These are phyloP conservation scores for Oleoguttula mirabilis DNA, from an alignment of 495 filamentous ascomycete genomes.

Conservation along the genomic window DNA sequence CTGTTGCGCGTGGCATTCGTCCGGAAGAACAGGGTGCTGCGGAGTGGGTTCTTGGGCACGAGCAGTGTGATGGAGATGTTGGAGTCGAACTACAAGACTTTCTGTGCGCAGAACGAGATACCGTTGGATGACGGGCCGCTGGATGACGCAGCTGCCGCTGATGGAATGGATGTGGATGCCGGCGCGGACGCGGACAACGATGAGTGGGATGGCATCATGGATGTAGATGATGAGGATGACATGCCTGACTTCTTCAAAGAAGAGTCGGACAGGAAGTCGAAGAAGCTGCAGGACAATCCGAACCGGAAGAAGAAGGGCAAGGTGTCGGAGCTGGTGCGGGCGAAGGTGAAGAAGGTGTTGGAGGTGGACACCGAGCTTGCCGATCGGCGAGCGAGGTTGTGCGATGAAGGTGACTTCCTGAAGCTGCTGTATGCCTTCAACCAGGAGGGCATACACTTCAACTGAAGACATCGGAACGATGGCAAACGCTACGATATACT, in stretches of 20 bases:
- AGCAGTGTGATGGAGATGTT: constrained; percentile 69
- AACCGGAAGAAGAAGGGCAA: constrained; percentile 55
- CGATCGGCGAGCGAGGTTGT: constrained; percentile 69
- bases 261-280: constrained; percentile 38
- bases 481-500: no score
- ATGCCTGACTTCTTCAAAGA: constrained; percentile 71
- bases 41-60: constrained; percentile 61
- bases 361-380: constrained; percentile 62
- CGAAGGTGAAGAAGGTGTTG: constrained; percentile 73
- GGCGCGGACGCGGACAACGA: constrained; percentile 41
- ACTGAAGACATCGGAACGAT: no score
- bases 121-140: constrained; percentile 56
- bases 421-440: constrained; percentile 67
- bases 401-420: constrained; percentile 85
- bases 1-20: constrained; percentile 75
- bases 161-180: constrained; percentile 34
- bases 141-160: constrained; percentile 19
- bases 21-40: constrained; percentile 63
- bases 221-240: constrained; percentile 47
- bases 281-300: constrained; percentile 32
- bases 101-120: constrained; percentile 74
- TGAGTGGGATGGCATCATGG: constrained; percentile 40
- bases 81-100: constrained; percentile 76
- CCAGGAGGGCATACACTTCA: constrained; percentile 87
- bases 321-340: constrained; percentile 62